These are phyloP conservation scores for Chlamydomonas sp. DNA, from an alignment of 139 green algal species.

Conservation along the genomic window DNA sequence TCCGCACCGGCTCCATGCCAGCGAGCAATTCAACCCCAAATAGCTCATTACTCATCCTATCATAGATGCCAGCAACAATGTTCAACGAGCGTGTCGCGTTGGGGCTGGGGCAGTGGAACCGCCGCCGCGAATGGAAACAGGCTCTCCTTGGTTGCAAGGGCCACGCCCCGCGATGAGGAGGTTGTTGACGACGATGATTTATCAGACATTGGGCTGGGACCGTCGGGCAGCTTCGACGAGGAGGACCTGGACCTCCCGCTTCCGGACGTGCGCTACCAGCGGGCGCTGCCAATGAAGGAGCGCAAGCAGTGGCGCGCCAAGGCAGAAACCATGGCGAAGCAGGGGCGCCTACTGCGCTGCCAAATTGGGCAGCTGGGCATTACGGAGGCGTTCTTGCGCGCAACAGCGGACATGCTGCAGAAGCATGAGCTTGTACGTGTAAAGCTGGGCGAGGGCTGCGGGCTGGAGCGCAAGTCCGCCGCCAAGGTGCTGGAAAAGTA, in stretches of 20 bases:
- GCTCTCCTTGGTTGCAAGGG: no score
- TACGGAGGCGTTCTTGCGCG: constrained; percentile 48
- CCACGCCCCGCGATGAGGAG: background rate
- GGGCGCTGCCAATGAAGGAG: constrained; percentile 37
- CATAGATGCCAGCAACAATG: no score
- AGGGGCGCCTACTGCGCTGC: constrained; percentile 30
- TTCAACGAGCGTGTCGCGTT: no score
- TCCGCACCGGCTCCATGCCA: no score
- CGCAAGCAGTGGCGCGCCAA: constrained; percentile 26
- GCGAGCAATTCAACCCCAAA: no score
- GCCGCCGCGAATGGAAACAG: no score
- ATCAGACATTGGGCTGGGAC: background rate
- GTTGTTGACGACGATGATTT: background rate
- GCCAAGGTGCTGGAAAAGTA: constrained; percentile 41
- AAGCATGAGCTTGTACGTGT: constrained; percentile 60
- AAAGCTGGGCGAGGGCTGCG: constrained; percentile 54
- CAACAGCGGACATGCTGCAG: constrained; percentile 40
- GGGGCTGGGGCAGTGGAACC: no score
- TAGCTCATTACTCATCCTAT: no score
- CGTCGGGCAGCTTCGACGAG: background rate
- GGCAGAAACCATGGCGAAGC: constrained; percentile 46
- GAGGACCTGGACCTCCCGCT: constrained; percentile 20
- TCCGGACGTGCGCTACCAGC: constrained; percentile 26
- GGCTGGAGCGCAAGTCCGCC: constrained; percentile 46
- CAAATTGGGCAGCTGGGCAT: constrained; percentile 58